Evolutionary conservation across 2,329 filamentous ascomycete species (phyloP).

Genomic region (Trichoderma harzianum): DNA sequence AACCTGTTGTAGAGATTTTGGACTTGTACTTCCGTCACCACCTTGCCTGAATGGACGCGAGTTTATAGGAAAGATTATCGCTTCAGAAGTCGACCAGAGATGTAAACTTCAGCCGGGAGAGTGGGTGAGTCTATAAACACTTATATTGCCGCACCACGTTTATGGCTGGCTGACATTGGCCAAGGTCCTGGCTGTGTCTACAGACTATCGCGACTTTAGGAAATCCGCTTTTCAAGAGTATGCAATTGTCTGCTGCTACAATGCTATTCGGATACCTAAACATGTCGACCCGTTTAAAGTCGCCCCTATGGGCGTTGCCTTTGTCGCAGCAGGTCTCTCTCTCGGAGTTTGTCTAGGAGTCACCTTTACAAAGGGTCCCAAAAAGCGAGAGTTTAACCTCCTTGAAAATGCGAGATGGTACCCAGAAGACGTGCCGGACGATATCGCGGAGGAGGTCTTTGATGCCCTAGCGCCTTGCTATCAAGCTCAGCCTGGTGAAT

Average conservation of each 20-base stretch:
- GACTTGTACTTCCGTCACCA: neutral
- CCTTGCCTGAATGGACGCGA: conserved; percentile 4
- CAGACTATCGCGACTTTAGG: conserved; percentile 11
- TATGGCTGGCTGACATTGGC: neutral
- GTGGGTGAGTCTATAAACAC: neutral
- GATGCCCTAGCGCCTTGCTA: conserved; percentile 9
- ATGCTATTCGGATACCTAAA: conserved; percentile 14
- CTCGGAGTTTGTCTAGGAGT: conserved; percentile 11
- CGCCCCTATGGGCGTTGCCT: conserved; percentile 12
- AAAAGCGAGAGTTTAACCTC: conserved; percentile 11
- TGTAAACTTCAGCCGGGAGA: conserved; percentile 10
- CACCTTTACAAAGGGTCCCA: conserved; percentile 3
- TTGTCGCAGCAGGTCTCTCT: conserved; percentile 2
- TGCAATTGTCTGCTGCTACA: conserved; percentile 15
- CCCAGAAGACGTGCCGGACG: conserved; percentile 15
- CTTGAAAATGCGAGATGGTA: neutral
- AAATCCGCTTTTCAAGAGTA: conserved; percentile 15
- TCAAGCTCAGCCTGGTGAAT: conserved; percentile 15
- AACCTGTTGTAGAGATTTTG: neutral
- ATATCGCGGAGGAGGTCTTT: conserved; percentile 11
- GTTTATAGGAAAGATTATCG: conserved; percentile 15
- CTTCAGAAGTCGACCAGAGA: conserved; percentile 7
- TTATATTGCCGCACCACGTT: neutral
- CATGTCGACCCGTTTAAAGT: conserved; percentile 14
- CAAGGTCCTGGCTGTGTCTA: conserved; percentile 14